Evolutionary conservation across 257 asterid genomes (phyloP), one percentile per base, ranked within the genome.

Genomic region (Penstemon eatonii): DNA sequence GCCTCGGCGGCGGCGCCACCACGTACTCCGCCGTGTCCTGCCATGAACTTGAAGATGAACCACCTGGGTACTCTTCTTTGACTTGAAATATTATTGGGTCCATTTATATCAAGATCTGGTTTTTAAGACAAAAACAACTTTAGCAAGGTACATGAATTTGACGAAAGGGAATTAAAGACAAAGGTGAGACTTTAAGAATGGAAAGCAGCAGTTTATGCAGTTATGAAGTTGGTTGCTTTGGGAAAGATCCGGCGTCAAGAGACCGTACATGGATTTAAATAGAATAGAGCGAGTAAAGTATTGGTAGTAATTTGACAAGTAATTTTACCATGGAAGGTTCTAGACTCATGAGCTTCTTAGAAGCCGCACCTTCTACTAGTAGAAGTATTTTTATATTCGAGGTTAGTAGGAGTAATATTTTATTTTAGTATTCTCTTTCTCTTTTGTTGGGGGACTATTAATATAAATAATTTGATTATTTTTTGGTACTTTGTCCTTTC

Each of bases 21-120:
- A 50, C 40, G 10, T 49, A 40, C 69, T 61, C 69, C 79, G 41
- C n/a, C 13, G 77, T 15, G 65, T 53, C 64, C 72, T 15, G 11
- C n/a, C 76, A 54, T 0, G 78, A n/a, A n/a, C n/a, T n/a, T n/a
- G n/a, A n/a, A n/a, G n/a, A n/a, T n/a, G n/a, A 78, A 6, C 63
- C 78, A 3, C 76, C 81, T 0, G 68, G 68, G 12, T 67, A 82
- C 81, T 91, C 97, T 53, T 85, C 84, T 71, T 91, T 91, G 0
- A 86, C 81, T 0, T 71, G 63, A 63, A 75, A 77, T 49, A 39
- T 54, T 49, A 39, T 50, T 7, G 59, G 52, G 47, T 82, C 75
- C 87, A 85, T 78, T 58, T 42, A 36, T 44, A 15, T 36, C 33
- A 63, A 38, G 64, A 58, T 58, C 39, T 44, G 42, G 37, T 38